Base-by-base conservation (phyloP, 129 eudicot genomes). In the Arctium minus region DNA sequence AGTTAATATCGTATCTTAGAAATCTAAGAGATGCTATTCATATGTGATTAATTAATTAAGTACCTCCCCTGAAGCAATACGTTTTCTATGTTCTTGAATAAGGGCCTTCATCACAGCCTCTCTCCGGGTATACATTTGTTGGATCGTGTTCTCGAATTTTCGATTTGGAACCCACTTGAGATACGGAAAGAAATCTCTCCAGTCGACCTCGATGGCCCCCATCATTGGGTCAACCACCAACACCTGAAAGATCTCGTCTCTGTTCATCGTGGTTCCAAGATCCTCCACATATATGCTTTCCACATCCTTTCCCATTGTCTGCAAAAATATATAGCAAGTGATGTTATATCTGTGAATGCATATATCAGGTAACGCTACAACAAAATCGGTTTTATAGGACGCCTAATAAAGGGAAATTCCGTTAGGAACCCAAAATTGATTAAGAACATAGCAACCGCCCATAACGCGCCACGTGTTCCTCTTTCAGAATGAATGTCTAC, bases 111-210 rank as follows among this genome's bases (percentile, higher is more conserved):
- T 89, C 70, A 87, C 90, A 31, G 93, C 92, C 74, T 82, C 68
- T 64, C 96, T 83, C 71, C 96, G 87, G 30, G 35, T 69, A 79
- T 40, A 44, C 88, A 91, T 76, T 78, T 65, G 88, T 44, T 85
- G 75, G 62, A 91, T 86, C 8, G 79, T 89, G 79, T 83, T 73
- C 72, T 91, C 96, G 18, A 91, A 90, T 30, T 73, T 81, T 74
- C 29, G 86, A 79, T 88, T 89, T 27, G 96, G 96, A 32, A 89
- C 81, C 96, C 96, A 91, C 79, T 79, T 88, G 1, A 91, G 86
- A 78, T 89, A 89, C 1, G 96, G 96, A 85, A 91, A 91, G 84
- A 91, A 91, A 82, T 91, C 96, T 78, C 96, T 84, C 96, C 96
- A 91, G 77, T 91, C 96, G 40, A 91, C 93, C 18, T 91, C 93